These are phyloP conservation scores for Quercus suber DNA, from an alignment of 306 rosid genomes.

Conservation along the genomic window DNA sequence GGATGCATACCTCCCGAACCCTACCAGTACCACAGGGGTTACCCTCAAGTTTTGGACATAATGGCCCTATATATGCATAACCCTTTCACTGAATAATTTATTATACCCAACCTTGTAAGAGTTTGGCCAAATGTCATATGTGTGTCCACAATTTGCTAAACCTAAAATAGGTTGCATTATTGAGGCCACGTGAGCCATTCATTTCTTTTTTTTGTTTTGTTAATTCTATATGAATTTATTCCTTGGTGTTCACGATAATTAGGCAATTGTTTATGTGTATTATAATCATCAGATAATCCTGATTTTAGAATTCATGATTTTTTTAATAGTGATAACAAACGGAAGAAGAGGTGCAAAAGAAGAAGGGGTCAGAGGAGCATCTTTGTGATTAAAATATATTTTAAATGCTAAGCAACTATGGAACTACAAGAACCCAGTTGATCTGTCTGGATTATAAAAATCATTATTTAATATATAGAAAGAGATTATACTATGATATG, in stretches of 20 bases:
- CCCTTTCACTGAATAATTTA: background rate
- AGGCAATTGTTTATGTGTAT: too few relatives aligned
- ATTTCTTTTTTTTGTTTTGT: background rate
- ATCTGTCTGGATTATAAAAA: too few relatives aligned
- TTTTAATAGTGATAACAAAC: background rate
- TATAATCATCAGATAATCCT: too few relatives aligned
- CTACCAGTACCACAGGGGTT: constrained; percentile 1
- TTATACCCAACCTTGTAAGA: background rate
- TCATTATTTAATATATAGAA: too few relatives aligned
- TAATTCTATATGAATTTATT: background rate
- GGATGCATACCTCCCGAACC: constrained; percentile 9
- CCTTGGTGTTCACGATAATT: too few relatives aligned
- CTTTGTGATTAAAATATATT: too few relatives aligned
- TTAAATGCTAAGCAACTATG: too few relatives aligned
- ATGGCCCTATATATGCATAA: background rate
- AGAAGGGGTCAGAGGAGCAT: background rate
- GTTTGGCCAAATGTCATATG: background rate
- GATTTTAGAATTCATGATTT: background rate
- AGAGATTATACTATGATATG: too few relatives aligned
- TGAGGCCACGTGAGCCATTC: background rate
- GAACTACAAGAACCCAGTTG: too few relatives aligned
- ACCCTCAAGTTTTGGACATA: background rate
- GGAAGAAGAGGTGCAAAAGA: background rate
- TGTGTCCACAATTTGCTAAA: background rate
- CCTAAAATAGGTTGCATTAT: background rate